Percentiles rank a stretch among this genome's conserved stretches.
Evolutionary conservation across 768 basidiomycete species (phyloP).

Genomic region (Tylopilus intermedius): DNA sequence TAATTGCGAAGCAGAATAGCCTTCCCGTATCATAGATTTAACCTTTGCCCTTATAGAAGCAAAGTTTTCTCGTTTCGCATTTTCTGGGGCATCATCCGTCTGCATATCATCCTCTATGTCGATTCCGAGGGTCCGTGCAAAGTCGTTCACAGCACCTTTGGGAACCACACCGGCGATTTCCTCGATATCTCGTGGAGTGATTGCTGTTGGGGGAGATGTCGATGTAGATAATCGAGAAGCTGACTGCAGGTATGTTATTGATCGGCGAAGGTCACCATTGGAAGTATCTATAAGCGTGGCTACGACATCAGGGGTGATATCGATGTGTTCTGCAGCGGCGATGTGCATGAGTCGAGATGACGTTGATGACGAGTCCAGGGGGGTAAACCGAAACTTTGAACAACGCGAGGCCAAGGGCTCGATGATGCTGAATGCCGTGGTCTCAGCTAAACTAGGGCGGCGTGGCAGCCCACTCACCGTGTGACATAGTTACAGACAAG

Average conservation of each 20-base stretch:
- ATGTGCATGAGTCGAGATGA: slow-evolving; percentile 74
- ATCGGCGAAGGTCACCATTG: slow-evolving; percentile 88
- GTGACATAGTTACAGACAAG: slow-evolving; percentile 99
- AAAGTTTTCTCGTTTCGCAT: slow-evolving; percentile 40
- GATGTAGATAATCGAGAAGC: slow-evolving; percentile 83
- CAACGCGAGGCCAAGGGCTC: slow-evolving; percentile 98
- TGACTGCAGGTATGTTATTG: slow-evolving; percentile 97
- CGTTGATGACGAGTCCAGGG: slow-evolving; percentile 77
- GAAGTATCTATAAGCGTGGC: slow-evolving; percentile 73
- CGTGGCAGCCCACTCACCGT: slow-evolving; percentile 49
- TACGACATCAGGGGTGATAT: slow-evolving; percentile 55
- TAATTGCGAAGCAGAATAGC: slow-evolving; percentile 89
- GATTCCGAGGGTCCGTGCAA: slow-evolving; percentile 70
- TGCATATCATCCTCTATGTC: slow-evolving; percentile 58
- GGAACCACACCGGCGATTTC: slow-evolving; percentile 98
- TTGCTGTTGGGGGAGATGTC: slow-evolving; percentile 64
- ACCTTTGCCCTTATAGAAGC: slow-evolving; percentile 66
- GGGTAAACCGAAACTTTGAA: slow-evolving; percentile 97
- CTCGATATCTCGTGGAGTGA: slow-evolving; percentile 77
- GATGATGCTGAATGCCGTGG: slow-evolving; percentile 66
- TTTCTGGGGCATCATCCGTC: slow-evolving; percentile 31
- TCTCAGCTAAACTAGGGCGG: slow-evolving; percentile 1
- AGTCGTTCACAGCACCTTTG: slow-evolving; percentile 57
- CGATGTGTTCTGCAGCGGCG: slow-evolving; percentile 67
- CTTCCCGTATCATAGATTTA: slow-evolving; percentile 73